Conservation (phyloP, 176 grass and related monocot genomes). For the Aechmea fasciata region DNA sequence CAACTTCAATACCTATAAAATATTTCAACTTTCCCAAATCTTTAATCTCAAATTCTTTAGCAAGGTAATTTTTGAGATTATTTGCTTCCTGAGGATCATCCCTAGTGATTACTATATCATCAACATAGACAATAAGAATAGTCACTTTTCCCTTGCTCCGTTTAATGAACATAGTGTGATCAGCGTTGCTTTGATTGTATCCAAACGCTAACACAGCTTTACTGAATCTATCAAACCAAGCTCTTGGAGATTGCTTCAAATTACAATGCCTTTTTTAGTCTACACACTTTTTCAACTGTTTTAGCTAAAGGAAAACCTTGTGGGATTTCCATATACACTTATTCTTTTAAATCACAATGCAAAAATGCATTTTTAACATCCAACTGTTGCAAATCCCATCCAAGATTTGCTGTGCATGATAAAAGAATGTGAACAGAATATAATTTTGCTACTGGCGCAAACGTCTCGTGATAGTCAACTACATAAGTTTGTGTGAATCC, state of each 20-base stretch:
- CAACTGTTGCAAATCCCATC: neutral
- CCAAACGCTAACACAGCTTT: neutral
- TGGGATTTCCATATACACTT: neutral
- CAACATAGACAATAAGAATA: conserved; percentile 2
- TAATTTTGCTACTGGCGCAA: neutral
- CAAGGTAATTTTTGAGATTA: neutral
- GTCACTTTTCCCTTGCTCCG: neutral
- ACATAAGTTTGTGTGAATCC: neutral
- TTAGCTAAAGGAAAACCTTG: neutral
- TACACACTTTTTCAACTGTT: neutral
- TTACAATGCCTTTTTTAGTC: neutral
- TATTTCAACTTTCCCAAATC: neutral
- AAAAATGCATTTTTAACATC: neutral
- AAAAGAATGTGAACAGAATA: neutral
- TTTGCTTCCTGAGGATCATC: neutral
- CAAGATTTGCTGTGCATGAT: neutral
- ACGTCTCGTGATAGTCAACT: no score
- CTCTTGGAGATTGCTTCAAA: neutral
- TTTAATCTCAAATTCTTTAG: conserved; percentile 1
- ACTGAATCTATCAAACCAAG: no score
- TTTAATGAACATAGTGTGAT: conserved; percentile 1
- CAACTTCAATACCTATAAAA: neutral
- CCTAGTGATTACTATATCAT: neutral
- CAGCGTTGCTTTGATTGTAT: neutral
- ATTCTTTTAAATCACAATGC: neutral